Percentiles rank a stretch among this genome's conserved stretches.
These are phyloP conservation scores for Cystofilobasidium ferigula DNA, from an alignment of 768 basidiomycete species.

Conservation along the genomic window DNA sequence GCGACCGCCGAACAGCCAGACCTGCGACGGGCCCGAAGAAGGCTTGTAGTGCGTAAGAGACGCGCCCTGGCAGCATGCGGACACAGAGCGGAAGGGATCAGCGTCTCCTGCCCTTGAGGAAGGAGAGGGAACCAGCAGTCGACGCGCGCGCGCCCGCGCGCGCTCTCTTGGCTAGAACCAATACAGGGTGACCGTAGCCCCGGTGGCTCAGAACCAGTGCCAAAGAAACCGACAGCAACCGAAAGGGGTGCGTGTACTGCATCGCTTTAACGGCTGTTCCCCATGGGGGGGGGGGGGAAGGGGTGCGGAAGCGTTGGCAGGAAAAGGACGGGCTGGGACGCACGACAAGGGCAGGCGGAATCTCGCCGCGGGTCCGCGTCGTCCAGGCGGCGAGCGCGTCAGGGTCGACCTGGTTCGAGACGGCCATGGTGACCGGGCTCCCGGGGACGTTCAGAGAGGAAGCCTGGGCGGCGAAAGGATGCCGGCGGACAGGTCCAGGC, in stretches of 20 bases:
- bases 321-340: constrained; percentile 34
- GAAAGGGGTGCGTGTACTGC: too few relatives aligned
- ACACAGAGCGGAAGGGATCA: not conserved
- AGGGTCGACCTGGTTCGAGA: not conserved
- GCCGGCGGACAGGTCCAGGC: too few relatives aligned
- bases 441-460: not conserved
- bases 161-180: too few relatives aligned
- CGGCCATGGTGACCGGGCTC: not conserved
- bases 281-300: not conserved
- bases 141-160: too few relatives aligned
- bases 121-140: not conserved
- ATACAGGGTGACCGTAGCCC: too few relatives aligned
- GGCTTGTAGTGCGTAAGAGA: not conserved
- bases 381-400: constrained; percentile 72
- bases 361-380: constrained; percentile 69
- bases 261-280: not conserved
- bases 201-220: too few relatives aligned
- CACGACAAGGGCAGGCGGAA: constrained; percentile 79
- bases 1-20: constrained; percentile 58
- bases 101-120: not conserved
- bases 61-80: constrained; percentile 16
- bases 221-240: too few relatives aligned
- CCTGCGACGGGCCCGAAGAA: constrained; percentile 66
- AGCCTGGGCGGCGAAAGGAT: too few relatives aligned
- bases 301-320: not conserved